Evolutionary conservation across 768 basidiomycete species (phyloP), one percentile per base, ranked within the genome.

Genomic region (Dacryopinax spathularia): DNA sequence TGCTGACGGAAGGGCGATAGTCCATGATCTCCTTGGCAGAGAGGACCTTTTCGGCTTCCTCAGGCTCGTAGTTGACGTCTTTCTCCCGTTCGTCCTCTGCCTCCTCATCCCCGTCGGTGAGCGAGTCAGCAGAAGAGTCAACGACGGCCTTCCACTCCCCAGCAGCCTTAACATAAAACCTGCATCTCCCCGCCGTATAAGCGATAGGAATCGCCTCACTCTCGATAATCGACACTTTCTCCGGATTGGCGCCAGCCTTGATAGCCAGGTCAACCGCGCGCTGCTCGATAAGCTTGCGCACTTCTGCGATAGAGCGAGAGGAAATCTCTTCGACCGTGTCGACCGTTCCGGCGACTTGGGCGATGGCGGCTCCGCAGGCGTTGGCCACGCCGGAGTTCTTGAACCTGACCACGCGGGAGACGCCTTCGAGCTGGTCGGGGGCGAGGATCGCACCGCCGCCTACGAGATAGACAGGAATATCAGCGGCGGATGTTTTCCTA

Each of bases 1-100:
- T 71, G 31, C 60, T 66, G 41, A 83, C 75, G 25, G 48, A 68
- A 2, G 78, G 79, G 33, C 62, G 67, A 66, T 80, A 82, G 2
- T 65, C 67, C 65, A 72, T 69, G 7, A 77, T 68, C 33, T 75
- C 73, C 3, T 72, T 61, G 39, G 66, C 67, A 10, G 33, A 25
- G 18, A 69, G 56, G 59, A 71, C 69, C 16, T 66, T 48, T 62
- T 72, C 69, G 0, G 64, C 63, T 22, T 71, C 61, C 9, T 34
- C 33, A 68, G 70, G 70, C 39, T 66, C 67, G 12, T 66, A 34
- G 18, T 64, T 29, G 16, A 44, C 64, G 18, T 70, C 60, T 2
- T 65, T 61, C 1, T 70, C 69, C 43, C 41, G 41, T 34, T 71
- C 70, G 0, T 22, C 37, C 12, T 65, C 48, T 13, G 70, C 64